phyloP scores from a whole-genome alignment of 768 basidiomycete genomes.

The Psilocybe sp. region DNA sequence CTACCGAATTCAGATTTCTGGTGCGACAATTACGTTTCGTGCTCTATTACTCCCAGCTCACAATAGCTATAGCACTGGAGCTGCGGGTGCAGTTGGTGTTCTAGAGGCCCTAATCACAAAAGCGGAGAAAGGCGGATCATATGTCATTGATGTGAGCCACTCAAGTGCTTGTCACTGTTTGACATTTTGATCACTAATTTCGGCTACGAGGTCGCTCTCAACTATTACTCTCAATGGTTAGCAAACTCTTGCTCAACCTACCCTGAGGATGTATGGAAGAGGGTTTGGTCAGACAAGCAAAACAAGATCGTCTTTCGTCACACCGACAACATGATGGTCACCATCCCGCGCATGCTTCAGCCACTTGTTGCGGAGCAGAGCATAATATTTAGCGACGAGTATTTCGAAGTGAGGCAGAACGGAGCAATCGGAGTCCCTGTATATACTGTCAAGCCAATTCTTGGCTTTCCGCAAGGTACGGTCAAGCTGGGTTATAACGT shows the following conservation, averaged over 20 bases:
- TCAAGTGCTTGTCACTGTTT: too few species aligned
- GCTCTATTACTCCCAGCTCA: not conserved
- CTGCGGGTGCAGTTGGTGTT: slow-evolving; percentile 15
- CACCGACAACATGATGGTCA: slow-evolving; percentile 18
- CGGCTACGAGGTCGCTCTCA: too few species aligned
- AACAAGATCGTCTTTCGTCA: slow-evolving; percentile 11
- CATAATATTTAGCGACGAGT: slow-evolving; percentile 12
- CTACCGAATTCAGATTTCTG: slow-evolving; percentile 20
- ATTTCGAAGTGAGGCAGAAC: slow-evolving; percentile 18
- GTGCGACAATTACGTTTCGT: slow-evolving; percentile 3
- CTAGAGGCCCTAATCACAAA: slow-evolving; percentile 16
- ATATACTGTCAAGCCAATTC: slow-evolving; percentile 17
- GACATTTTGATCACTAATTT: too few species aligned
- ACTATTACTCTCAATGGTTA: too few species aligned
- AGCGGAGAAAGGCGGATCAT: slow-evolving; percentile 19
- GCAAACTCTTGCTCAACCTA: slow-evolving; percentile 12
- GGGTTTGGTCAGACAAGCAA: slow-evolving; percentile 14
- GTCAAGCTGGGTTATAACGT: slow-evolving; percentile 17
- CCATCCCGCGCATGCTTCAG: slow-evolving; percentile 7
- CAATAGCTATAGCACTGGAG: slow-evolving; percentile 13
- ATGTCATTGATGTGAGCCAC: slow-evolving; percentile 14
- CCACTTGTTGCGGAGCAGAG: slow-evolving; percentile 12
- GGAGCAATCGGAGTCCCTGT: slow-evolving; percentile 13
- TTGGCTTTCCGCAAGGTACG: slow-evolving; percentile 13
- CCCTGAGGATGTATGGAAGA: slow-evolving; percentile 18